Percentiles rank a stretch among this genome's conserved stretches.
phyloP scores from a whole-genome alignment of 169 alveolate genomes.

The Plasmodium vivax region DNA sequence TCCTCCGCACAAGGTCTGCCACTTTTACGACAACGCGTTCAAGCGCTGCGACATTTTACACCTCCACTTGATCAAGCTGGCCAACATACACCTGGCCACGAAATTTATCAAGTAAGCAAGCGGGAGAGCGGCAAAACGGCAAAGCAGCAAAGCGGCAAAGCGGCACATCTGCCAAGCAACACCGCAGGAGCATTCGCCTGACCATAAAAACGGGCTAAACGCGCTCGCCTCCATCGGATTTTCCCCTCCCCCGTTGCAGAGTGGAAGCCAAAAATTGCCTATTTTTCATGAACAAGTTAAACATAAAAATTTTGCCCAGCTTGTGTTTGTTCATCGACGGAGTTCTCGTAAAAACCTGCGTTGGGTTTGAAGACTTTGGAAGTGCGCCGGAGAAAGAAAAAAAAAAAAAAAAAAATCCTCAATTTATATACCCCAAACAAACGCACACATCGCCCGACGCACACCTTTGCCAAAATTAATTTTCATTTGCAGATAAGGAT shows the following conservation, averaged over 20 bases:
- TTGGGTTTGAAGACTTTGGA: conserved; percentile 74
- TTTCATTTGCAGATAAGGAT: conserved; percentile 37
- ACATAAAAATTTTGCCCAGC: conserved; percentile 49
- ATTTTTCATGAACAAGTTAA: conserved; percentile 65
- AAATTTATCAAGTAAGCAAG: conserved; percentile 57
- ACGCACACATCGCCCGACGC: background rate
- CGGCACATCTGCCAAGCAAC: background rate
- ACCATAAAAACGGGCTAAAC: background rate
- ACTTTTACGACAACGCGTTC: conserved; percentile 62
- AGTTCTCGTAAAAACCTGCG: conserved; percentile 37
- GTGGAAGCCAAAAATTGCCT: conserved; percentile 71
- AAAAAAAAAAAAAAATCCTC: background rate
- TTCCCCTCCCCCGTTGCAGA: conserved; percentile 3
- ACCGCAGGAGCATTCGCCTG: background rate
- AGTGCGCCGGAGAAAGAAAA: conserved; percentile 4
- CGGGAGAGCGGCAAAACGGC: background rate
- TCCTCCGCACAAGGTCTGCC: conserved; percentile 44
- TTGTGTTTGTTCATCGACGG: conserved; percentile 73
- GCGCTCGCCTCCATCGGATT: background rate
- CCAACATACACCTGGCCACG: conserved; percentile 46
- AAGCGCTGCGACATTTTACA: conserved; percentile 67
- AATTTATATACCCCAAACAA: background rate
- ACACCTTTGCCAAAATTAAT: background rate
- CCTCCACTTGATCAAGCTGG: conserved; percentile 56
- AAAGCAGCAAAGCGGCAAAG: background rate